Percentiles rank a stretch among this genome's conserved stretches.
These are phyloP conservation scores for Vicia faba DNA, from an alignment of 306 rosid species.

Conservation along the genomic window DNA sequence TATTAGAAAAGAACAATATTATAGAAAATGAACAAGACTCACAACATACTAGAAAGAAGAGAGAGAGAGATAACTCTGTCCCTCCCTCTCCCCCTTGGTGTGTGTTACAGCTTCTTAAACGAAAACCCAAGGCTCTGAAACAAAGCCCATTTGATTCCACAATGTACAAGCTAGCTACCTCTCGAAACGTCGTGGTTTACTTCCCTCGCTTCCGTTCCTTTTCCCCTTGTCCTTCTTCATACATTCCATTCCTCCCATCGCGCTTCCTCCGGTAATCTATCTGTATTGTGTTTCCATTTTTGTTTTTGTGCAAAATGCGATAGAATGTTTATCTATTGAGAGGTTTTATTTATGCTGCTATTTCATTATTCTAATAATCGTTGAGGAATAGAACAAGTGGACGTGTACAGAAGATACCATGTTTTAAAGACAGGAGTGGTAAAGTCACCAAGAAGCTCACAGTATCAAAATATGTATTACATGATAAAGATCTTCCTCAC, in stretches of 20 bases:
- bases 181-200: constrained; percentile 56
- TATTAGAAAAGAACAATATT: too few relatives aligned
- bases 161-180: constrained; percentile 61
- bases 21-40: too few relatives aligned
- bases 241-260: constrained; percentile 49
- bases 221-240: constrained; percentile 40
- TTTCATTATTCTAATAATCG: constrained; percentile 10
- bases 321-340: not conserved
- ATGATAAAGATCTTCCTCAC: constrained; percentile 74
- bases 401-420: constrained; percentile 39
- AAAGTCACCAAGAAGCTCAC: constrained; percentile 59
- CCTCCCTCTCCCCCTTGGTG: too few relatives aligned
- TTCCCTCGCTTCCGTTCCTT: constrained; percentile 62
- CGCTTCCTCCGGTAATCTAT: constrained; percentile 62
- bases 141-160: not conserved
- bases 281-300: too few relatives aligned
- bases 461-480: constrained; percentile 23
- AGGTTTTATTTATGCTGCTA: not conserved
- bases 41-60: too few relatives aligned
- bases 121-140: too few relatives aligned
- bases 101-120: too few relatives aligned
- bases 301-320: too few relatives aligned
- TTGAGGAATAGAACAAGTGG: constrained; percentile 40
- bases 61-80: too few relatives aligned
- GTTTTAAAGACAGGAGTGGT: constrained; percentile 50